Evolutionary conservation across 2,329 filamentous ascomycete species (phyloP).

Genomic region (Colletotrichum scovillei): DNA sequence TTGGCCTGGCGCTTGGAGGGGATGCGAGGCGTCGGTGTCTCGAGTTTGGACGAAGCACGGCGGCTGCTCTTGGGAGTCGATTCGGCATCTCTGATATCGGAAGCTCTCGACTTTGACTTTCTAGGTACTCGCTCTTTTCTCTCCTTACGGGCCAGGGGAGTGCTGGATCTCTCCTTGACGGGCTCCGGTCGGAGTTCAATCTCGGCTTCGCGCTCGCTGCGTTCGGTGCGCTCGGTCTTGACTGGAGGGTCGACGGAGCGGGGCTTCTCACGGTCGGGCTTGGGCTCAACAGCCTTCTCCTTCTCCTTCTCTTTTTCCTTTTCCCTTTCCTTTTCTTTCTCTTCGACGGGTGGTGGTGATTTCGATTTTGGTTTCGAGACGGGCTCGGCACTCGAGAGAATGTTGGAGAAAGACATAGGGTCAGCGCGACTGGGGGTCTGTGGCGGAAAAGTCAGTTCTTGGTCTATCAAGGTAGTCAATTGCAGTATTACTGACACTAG

Average conservation of each 20-base stretch:
- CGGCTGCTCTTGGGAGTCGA: constrained; percentile 58
- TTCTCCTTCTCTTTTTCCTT: constrained; percentile 14
- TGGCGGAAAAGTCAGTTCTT: not conserved
- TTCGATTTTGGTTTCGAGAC: constrained; percentile 61
- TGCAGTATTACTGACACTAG: constrained; percentile 46
- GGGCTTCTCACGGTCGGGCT: constrained; percentile 36
- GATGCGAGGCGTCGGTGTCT: constrained; percentile 59
- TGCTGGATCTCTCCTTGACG: constrained; percentile 31
- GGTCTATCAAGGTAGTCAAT: not conserved
- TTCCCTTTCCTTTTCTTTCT: constrained; percentile 29
- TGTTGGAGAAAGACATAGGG: constrained; percentile 96
- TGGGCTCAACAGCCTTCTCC: constrained; percentile 38
- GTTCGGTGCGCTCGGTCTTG: constrained; percentile 50
- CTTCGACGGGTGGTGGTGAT: constrained; percentile 22
- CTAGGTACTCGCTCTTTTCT: constrained; percentile 43
- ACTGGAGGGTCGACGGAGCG: constrained; percentile 41
- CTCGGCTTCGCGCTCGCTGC: constrained; percentile 42
- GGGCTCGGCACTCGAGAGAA: constrained; percentile 84
- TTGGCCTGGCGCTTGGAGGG: constrained; percentile 71
- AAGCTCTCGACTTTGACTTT: constrained; percentile 62
- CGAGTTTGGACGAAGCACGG: constrained; percentile 62
- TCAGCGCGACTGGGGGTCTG: constrained; percentile 82
- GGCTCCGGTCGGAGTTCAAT: constrained; percentile 35
- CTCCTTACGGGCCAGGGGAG: constrained; percentile 36
- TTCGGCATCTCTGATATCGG: constrained; percentile 62